A percentile compares a stretch with the other conserved stretches of the same genome.
These are phyloP conservation scores for Multifurca ochricompacta DNA, from an alignment of 768 basidiomycete genomes.

Conservation along the genomic window DNA sequence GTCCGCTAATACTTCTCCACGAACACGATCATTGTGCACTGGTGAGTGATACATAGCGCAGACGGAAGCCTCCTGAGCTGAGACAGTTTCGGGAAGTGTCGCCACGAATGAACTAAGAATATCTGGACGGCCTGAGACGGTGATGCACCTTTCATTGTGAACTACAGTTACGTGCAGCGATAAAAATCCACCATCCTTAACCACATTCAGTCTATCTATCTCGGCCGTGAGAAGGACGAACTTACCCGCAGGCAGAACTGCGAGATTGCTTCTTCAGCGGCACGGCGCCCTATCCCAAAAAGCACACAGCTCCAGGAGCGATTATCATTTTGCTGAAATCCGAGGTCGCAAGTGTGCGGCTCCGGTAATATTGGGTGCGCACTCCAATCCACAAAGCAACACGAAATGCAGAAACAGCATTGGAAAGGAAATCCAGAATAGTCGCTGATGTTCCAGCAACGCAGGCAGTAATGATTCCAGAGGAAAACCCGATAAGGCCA, in stretches of 20 bases:
- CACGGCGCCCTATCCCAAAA: conserved; percentile 27
- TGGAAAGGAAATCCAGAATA: conserved; percentile 35
- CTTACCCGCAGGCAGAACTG: conserved; percentile 23
- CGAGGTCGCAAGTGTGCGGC: conserved; percentile 6
- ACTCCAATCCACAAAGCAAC: conserved; percentile 47
- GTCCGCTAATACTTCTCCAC: conserved; percentile 39
- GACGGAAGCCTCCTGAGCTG: conserved; percentile 38
- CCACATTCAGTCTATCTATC: conserved; percentile 20
- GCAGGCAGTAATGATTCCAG: conserved; percentile 47
- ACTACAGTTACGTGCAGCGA: conserved; percentile 44
- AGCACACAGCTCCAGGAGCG: conserved; percentile 43
- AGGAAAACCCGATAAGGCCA: conserved; percentile 48
- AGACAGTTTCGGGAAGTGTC: conserved; percentile 30
- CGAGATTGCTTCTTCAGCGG: conserved; percentile 26
- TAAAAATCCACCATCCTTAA: conserved; percentile 3
- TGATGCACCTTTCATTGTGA: conserved; percentile 39
- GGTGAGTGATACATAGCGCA: conserved; percentile 48
- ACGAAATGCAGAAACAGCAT: conserved; percentile 41
- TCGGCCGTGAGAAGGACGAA: not conserved
- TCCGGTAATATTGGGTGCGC: conserved; percentile 33
- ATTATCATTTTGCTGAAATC: conserved; percentile 20
- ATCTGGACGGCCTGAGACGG: conserved; percentile 53
- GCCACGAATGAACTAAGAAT: conserved; percentile 37
- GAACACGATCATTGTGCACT: conserved; percentile 27
- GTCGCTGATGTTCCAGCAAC: conserved; percentile 40